Percentiles rank a stretch among this genome's conserved stretches.
Conservation (phyloP, 2,329 filamentous ascomycete genomes). For the Fusarium sublunatum region DNA sequence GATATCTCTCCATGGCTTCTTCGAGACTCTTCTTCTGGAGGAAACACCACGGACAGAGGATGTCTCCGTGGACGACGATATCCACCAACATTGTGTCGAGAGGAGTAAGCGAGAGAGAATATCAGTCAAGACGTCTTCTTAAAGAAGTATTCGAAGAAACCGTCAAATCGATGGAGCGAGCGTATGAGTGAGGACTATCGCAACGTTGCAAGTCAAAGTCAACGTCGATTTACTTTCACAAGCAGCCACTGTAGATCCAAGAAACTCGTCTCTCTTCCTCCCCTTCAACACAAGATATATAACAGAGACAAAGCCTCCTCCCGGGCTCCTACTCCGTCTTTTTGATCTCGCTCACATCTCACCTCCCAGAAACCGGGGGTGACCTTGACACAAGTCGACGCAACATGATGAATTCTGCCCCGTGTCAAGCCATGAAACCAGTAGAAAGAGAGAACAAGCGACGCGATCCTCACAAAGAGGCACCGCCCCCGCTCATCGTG, state of each 20-base stretch:
- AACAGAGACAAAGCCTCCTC: slow-evolving; percentile 3
- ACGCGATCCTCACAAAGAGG: slow-evolving; percentile 9
- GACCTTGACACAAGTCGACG: slow-evolving; percentile 4
- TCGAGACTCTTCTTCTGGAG: slow-evolving; percentile 61
- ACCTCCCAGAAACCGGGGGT: slow-evolving; percentile 14
- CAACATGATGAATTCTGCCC: slow-evolving; percentile 7
- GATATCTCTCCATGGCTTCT: slow-evolving; percentile 57
- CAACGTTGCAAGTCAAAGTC: not conserved
- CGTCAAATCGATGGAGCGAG: too few relatives aligned
- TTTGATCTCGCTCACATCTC: not conserved
- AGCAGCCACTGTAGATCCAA: slow-evolving; percentile 12
- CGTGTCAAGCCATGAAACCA: slow-evolving; percentile 7
- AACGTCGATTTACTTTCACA: slow-evolving; percentile 6
- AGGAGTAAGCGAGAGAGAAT: not conserved
- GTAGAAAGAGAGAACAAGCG: slow-evolving; percentile 5
- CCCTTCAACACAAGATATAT: slow-evolving; percentile 9
- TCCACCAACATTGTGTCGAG: slow-evolving; percentile 33
- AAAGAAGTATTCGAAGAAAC: not conserved
- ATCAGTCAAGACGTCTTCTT: not conserved
- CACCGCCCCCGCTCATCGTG: slow-evolving; percentile 19
- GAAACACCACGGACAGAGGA: slow-evolving; percentile 65
- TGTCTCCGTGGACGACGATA: slow-evolving; percentile 62
- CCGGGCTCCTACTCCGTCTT: not conserved
- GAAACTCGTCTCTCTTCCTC: not conserved
- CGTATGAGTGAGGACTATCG: not conserved